Conservation (phyloP, 768 basidiomycete species). For the Tephrocybe rancida region DNA sequence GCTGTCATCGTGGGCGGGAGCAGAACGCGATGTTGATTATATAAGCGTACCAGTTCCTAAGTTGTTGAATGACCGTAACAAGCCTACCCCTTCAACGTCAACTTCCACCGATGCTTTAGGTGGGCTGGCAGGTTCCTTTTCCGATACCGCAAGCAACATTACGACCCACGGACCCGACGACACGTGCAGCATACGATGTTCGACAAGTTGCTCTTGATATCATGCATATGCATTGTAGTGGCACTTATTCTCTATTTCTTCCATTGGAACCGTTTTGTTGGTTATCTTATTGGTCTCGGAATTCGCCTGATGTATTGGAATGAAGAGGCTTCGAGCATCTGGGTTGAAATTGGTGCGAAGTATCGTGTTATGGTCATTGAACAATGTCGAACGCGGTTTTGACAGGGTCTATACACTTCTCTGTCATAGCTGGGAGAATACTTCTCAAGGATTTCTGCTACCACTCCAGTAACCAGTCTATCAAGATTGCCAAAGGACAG, state of each 20-base stretch:
- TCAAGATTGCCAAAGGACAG: constrained; percentile 81
- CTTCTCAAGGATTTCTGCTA: constrained; percentile 88
- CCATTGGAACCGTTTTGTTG: constrained; percentile 89
- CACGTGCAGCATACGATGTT: constrained; percentile 44
- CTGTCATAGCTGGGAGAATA: constrained; percentile 83
- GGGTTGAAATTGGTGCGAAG: constrained; percentile 77
- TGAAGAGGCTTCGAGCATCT: constrained; percentile 71
- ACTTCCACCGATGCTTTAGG: too few relatives aligned
- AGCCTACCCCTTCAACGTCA: too few relatives aligned
- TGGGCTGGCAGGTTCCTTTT: too few relatives aligned
- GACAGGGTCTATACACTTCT: constrained; percentile 89
- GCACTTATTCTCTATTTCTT: constrained; percentile 77
- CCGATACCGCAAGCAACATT: too few relatives aligned
- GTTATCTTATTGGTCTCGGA: constrained; percentile 60
- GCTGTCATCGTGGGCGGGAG: constrained; percentile 24
- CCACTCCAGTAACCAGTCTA: constrained; percentile 90
- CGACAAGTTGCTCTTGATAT: constrained; percentile 59
- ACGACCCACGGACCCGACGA: not conserved
- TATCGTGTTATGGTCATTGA: not conserved
- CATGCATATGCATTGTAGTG: constrained; percentile 59
- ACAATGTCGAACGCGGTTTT: not conserved
- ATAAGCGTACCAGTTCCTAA: not conserved
- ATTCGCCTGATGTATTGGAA: constrained; percentile 83
- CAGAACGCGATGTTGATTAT: constrained; percentile 3
- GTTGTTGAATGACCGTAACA: too few relatives aligned